phyloP scores from a whole-genome alignment of 306 rosid genomes.

The Echinosophora koreensis region DNA sequence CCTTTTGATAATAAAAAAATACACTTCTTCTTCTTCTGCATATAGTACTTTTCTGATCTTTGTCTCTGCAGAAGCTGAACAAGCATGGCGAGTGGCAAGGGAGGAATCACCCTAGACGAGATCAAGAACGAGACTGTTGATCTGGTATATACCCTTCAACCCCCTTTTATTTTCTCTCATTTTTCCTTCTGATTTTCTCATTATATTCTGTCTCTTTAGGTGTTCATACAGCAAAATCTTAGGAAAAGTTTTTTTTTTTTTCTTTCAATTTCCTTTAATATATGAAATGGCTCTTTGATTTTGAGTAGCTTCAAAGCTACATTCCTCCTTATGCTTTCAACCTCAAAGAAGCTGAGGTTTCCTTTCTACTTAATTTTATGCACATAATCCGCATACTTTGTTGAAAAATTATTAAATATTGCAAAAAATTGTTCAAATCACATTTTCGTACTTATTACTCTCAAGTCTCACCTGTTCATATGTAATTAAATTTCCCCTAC shows the following conservation, averaged over 20 bases:
- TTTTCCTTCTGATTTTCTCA: slow-evolving; percentile 1
- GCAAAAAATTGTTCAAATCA: too few relatives aligned
- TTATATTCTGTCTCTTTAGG: neutral
- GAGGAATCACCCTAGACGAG: slow-evolving; percentile 67
- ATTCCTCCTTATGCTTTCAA: neutral
- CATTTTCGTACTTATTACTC: too few relatives aligned
- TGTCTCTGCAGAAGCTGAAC: neutral
- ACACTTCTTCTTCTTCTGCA: neutral
- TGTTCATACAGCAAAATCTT: neutral
- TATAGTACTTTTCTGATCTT: too few relatives aligned
- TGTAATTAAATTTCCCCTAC: too few relatives aligned
- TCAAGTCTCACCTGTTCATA: too few relatives aligned
- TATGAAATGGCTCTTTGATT: neutral
- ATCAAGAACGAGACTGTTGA: slow-evolving; percentile 96
- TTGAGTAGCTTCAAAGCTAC: neutral
- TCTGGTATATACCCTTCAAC: slow-evolving; percentile 54
- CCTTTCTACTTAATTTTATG: too few relatives aligned
- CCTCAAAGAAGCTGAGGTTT: neutral
- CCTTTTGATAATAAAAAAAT: too few relatives aligned
- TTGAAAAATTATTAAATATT: too few relatives aligned
- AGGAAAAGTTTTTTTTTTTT: neutral
- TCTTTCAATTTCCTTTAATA: neutral
- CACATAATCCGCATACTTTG: too few relatives aligned
- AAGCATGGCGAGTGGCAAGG: slow-evolving; percentile 61
- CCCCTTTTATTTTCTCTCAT: neutral